Evolutionary conservation across 495 filamentous ascomycete genomes (phyloP).

Genomic region (Bathelium albidoporum): DNA sequence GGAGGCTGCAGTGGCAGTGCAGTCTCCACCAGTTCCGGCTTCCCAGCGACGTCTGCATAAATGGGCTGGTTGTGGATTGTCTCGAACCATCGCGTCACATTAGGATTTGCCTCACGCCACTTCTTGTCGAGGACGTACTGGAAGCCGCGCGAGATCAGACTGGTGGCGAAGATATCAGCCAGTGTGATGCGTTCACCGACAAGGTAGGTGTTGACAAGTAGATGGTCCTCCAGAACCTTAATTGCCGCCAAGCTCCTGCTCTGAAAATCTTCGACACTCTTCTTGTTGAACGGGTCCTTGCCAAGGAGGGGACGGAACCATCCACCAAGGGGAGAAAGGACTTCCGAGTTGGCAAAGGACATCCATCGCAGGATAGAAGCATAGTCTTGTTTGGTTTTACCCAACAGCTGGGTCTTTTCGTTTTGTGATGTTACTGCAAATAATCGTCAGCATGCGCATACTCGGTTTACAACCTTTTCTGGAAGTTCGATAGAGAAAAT

Average conservation of each 20-base stretch:
- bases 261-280: constrained; percentile 69
- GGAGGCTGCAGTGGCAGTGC: constrained; percentile 77
- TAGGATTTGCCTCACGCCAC: constrained; percentile 70
- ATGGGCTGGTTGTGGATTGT: constrained; percentile 84
- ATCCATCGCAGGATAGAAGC: constrained; percentile 96
- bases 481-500: constrained; percentile 1
- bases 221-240: constrained; percentile 69
- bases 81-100: constrained; percentile 85
- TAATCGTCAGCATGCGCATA: background rate
- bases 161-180: constrained; percentile 76
- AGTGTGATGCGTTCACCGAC: constrained; percentile 95
- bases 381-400: constrained; percentile 99
- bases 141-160: constrained; percentile 73
- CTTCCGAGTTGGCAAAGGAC: constrained; percentile 82
- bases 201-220: constrained; percentile 89
- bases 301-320: constrained; percentile 90
- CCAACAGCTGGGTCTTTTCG: constrained; percentile 97
- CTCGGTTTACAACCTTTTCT: background rate
- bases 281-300: constrained; percentile 89
- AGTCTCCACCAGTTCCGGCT: constrained; percentile 70
- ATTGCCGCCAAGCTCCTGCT: constrained; percentile 58
- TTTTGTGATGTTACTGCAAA: constrained; percentile 89
- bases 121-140: constrained; percentile 82
- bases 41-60: constrained; percentile 67
- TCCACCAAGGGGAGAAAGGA: constrained; percentile 59